phyloP scores from a whole-genome alignment of 179 eudicot genomes.

The Pouteria campechiana region DNA sequence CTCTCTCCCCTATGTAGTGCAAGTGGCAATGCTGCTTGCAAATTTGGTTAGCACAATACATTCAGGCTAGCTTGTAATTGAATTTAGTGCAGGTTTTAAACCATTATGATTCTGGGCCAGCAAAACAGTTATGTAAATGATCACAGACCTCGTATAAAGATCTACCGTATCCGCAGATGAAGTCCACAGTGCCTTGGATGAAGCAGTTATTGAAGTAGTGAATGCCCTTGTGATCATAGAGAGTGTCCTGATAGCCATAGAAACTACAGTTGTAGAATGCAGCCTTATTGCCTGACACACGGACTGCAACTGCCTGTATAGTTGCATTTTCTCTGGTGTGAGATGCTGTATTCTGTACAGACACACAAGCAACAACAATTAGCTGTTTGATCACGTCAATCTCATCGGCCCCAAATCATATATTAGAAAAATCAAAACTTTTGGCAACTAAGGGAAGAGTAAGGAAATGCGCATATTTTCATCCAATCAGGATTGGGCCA shows the following conservation, averaged over 20 bases:
- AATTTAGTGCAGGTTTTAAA: too few species aligned
- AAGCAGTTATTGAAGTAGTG: constrained; percentile 48
- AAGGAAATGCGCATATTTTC: background rate
- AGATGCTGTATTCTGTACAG: constrained; percentile 40
- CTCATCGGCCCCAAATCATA: too few species aligned
- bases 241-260: constrained; percentile 57
- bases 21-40: constrained; percentile 42
- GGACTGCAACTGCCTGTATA: constrained; percentile 54
- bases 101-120: too few species aligned
- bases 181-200: constrained; percentile 64
- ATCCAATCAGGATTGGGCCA: too few species aligned
- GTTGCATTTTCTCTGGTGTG: constrained; percentile 33
- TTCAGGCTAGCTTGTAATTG: too few species aligned
- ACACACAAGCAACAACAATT: background rate
- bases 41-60: background rate
- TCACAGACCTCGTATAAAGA: constrained; percentile 48
- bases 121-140: background rate
- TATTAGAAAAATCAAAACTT: too few species aligned
- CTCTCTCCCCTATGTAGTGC: constrained; percentile 48
- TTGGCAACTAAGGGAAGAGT: too few species aligned
- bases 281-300: constrained; percentile 52
- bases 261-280: constrained; percentile 52
- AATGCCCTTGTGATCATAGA: constrained; percentile 64
- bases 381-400: too few species aligned
- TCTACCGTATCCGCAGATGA: constrained; percentile 57